Evolutionary conservation across 345 rosid genomes (phyloP).

Genomic region (Lumnitzera littorea): DNA sequence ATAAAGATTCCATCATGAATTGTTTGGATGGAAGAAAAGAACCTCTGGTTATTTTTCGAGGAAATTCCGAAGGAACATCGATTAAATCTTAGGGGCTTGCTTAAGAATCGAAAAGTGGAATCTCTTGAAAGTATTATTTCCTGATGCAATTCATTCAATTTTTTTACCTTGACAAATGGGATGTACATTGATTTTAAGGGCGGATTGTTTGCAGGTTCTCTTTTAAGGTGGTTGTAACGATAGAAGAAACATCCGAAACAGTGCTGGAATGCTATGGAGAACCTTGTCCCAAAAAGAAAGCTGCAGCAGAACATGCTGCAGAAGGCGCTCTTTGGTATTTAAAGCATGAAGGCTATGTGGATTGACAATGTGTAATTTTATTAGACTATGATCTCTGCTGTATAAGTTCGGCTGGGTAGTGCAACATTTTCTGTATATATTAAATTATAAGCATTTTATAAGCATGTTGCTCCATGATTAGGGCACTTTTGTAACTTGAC

Average conservation of each 20-base stretch:
- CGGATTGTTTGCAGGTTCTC: constrained; percentile 41
- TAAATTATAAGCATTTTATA: no score
- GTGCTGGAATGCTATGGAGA: constrained; percentile 50
- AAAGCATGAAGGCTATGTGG: constrained; percentile 35
- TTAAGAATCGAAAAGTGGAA: no score
- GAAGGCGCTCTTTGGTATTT: constrained; percentile 75
- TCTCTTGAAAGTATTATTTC: neutral
- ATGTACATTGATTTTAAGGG: neutral
- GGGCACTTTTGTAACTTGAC: no score
- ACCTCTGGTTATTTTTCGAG: no score
- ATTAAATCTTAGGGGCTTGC: no score
- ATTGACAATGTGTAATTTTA: neutral
- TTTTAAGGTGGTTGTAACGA: constrained; percentile 46
- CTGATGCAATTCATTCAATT: neutral
- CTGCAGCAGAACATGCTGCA: constrained; percentile 80
- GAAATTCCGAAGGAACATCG: no score
- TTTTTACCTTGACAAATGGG: neutral
- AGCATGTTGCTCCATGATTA: no score
- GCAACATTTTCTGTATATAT: no score
- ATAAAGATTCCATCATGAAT: no score
- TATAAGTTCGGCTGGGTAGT: no score
- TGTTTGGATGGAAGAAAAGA: no score
- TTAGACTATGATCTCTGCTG: no score
- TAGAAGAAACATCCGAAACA: constrained; percentile 41
- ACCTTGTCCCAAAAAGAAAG: constrained; percentile 51